Evolutionary conservation across 371 early-diverging fungal genomes (phyloP).

Genomic region (Mortierella sp.): DNA sequence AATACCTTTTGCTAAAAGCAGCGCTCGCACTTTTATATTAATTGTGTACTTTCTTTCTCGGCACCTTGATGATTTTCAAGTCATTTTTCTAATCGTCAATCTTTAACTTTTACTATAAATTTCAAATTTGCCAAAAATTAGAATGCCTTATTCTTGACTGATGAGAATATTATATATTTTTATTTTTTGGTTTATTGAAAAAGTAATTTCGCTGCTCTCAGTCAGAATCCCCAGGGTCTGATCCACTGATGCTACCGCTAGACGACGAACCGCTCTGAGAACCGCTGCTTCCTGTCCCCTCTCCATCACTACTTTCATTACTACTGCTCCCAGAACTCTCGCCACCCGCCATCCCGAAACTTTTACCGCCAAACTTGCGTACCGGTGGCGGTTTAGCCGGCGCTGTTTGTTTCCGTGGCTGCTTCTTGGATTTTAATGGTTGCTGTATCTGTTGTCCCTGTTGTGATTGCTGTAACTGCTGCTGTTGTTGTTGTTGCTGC

Average conservation of each 20-base stretch:
- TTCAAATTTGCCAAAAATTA: too few species aligned
- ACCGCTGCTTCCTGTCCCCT: constrained; percentile 54
- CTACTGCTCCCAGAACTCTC: constrained; percentile 54
- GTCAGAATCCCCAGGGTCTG: constrained; percentile 47
- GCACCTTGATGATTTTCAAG: too few species aligned
- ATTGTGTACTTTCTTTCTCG: too few species aligned
- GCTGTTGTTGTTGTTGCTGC: constrained; percentile 1
- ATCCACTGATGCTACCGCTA: constrained; percentile 39
- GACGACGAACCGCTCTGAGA: constrained; percentile 56
- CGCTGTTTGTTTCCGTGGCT: constrained; percentile 17
- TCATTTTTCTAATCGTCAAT: too few species aligned
- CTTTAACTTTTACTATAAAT: too few species aligned
- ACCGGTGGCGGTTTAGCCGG: constrained; percentile 41
- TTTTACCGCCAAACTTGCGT: constrained; percentile 56
- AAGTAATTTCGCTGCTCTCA: neutral
- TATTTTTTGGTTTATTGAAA: neutral
- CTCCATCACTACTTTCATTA: constrained; percentile 55
- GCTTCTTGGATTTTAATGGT: constrained; percentile 37
- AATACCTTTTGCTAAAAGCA: too few species aligned
- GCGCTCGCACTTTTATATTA: too few species aligned
- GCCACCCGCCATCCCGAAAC: constrained; percentile 51
- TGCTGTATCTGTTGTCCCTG: neutral
- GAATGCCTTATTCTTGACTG: neutral
- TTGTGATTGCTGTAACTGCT: neutral
- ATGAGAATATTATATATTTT: constrained; percentile 3